Conservation (phyloP, 2,329 filamentous ascomycete genomes). For the Dichotomopilus funicola region DNA sequence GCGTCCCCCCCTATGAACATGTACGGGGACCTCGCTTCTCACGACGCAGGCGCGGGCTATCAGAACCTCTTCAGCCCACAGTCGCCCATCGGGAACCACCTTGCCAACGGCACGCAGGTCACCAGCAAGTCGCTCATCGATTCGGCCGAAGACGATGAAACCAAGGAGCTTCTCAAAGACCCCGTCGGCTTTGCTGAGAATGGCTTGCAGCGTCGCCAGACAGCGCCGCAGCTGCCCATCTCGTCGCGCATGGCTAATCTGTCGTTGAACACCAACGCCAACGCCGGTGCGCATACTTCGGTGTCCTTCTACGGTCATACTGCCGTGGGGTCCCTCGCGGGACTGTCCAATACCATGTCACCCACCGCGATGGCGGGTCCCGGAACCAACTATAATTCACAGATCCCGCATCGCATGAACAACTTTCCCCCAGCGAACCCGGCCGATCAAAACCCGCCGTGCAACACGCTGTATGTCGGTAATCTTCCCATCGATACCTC, state of each 20-base stretch:
- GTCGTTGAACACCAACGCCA: conserved; percentile 67
- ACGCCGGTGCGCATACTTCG: conserved; percentile 47
- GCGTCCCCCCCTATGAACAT: conserved; percentile 55
- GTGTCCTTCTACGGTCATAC: conserved; percentile 41
- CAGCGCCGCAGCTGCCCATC: conserved; percentile 65
- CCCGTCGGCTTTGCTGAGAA: conserved; percentile 69
- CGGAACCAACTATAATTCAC: conserved; percentile 23
- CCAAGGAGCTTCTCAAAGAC: conserved; percentile 63
- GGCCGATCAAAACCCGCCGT: conserved; percentile 92
- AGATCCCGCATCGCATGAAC: conserved; percentile 51
- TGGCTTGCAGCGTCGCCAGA: conserved; percentile 60
- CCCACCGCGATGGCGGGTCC: conserved; percentile 44
- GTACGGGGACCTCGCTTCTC: conserved; percentile 53
- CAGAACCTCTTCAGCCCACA: conserved; percentile 65
- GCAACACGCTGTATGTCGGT: conserved; percentile 97
- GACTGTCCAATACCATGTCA: conserved; percentile 46
- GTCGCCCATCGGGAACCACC: conserved; percentile 64
- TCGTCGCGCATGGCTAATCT: conserved; percentile 57
- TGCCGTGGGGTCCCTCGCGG: conserved; percentile 33
- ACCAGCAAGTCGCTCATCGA: conserved; percentile 68
- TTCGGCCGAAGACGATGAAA: conserved; percentile 63
- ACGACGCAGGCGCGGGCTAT: conserved; percentile 47
- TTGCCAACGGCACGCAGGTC: conserved; percentile 53
- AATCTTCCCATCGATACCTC: conserved; percentile 89
- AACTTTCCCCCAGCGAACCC: conserved; percentile 85